Percentiles rank a stretch among this genome's conserved stretches.
These are phyloP conservation scores for Talaromyces sp. DNA, from an alignment of 2,329 filamentous ascomycete species.

Conservation along the genomic window DNA sequence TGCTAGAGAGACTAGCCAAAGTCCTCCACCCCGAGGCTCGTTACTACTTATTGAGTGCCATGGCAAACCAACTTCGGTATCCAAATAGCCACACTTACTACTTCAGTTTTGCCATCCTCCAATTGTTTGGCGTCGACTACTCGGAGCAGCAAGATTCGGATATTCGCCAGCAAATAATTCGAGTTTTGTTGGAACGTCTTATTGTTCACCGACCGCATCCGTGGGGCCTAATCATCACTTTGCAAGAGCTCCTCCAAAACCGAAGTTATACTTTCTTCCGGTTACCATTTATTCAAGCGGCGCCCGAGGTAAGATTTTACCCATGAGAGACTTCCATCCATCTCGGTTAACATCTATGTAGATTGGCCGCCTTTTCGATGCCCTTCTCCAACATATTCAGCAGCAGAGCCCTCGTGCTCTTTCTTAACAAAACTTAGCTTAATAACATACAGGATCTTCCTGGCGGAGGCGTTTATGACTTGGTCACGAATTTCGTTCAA, in stretches of 20 bases:
- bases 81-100: slow-evolving; percentile 88
- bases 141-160: slow-evolving; percentile 66
- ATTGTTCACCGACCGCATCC: slow-evolving; percentile 88
- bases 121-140: slow-evolving; percentile 74
- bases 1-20: slow-evolving; percentile 71
- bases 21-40: slow-evolving; percentile 71
- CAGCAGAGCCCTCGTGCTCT: slow-evolving; percentile 43
- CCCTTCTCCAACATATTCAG: slow-evolving; percentile 41
- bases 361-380: slow-evolving; percentile 42
- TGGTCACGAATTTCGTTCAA: slow-evolving; percentile 9
- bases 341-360: slow-evolving; percentile 13
- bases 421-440: slow-evolving; percentile 12
- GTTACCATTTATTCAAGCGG: slow-evolving; percentile 82
- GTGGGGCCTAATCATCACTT: slow-evolving; percentile 86
- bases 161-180: slow-evolving; percentile 84
- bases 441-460: slow-evolving; percentile 8
- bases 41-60: slow-evolving; percentile 77
- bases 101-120: slow-evolving; percentile 78
- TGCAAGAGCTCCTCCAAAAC: slow-evolving; percentile 87
- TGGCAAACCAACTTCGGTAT: slow-evolving; percentile 87
- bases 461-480: slow-evolving; percentile 11
- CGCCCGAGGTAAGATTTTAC: slow-evolving; percentile 64
- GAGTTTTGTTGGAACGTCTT: slow-evolving; percentile 80
- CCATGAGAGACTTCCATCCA: background rate
- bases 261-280: slow-evolving; percentile 89